Base-by-base conservation (phyloP, 768 basidiomycete species). In the Boletus coccyginus region DNA sequence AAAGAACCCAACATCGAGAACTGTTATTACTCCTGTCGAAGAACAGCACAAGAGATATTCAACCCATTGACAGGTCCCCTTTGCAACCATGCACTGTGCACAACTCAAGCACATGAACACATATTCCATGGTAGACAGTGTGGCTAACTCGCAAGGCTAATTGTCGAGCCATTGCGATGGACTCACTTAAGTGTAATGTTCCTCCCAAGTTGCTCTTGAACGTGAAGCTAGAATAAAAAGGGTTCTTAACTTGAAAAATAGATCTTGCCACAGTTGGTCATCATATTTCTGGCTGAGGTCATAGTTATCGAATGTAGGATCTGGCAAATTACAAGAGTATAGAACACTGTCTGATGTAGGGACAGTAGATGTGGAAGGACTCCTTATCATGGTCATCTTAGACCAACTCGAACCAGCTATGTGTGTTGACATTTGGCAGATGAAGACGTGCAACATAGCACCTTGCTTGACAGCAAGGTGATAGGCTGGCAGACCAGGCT, bases 321-420 rank as follows among this genome's bases (percentile, higher is more conserved):
- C 42, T 10, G 14, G 10, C 14, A 19, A 31, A 39, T 5, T 13
- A 13, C 49, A 49, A 31, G 55, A 56, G 38, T 39, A 56, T 12
- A 56, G 16, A 13, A 51, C 36, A 19, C 35, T 24, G 10, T 56
- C 29, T 7, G 55, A 51, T 7, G 27, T 14, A n/a, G 0, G 43
- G 55, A 33, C 36, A 51, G 31, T 51, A 45, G 8, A 56, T 51
- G 14, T 49, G 49, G 21, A 56, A 56, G 1, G 55, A 56, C 35
- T 17, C 14, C 31, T 24, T 31, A 43, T 46, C 55, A 17, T 16
- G 31, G 32, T 33, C 49, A 31, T 56, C 49, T 7, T 33, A 43
- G 7, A 51, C 0, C 16, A 51, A 51, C 12, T 45, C 29, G 36
- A 56, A 56, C 55, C 55, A 56, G 43, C 49, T 56, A 24, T 17